Percentiles rank a stretch among this genome's conserved stretches.
Conservation (phyloP, 345 rosid species). For the Cochlearia excelsa region DNA sequence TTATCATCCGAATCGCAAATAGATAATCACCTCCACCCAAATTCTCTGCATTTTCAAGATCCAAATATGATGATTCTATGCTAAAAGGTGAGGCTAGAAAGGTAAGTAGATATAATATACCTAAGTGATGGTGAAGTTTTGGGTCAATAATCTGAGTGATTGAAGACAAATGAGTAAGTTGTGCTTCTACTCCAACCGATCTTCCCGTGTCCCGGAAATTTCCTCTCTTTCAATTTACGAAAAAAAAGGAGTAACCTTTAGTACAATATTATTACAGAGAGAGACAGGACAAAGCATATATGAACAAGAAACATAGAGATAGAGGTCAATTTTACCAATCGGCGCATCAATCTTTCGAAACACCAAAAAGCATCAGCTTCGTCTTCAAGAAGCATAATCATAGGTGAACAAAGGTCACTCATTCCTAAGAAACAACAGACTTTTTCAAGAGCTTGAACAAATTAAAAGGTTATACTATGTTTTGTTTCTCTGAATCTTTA, state of each 20-base stretch:
- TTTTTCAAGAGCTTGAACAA: too few species aligned
- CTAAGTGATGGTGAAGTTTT: slow-evolving; percentile 93
- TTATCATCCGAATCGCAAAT: slow-evolving; percentile 93
- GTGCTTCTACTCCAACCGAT: slow-evolving; percentile 92
- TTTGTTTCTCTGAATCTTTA: neutral
- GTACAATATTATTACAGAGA: too few species aligned
- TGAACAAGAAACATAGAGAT: slow-evolving; percentile 8
- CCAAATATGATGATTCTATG: neutral
- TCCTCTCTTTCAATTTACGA: slow-evolving; percentile 56
- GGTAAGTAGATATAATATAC: slow-evolving; percentile 35
- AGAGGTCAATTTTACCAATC: slow-evolving; percentile 58
- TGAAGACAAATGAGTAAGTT: slow-evolving; percentile 76
- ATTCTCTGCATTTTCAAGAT: slow-evolving; percentile 49
- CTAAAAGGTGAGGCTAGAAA: neutral
- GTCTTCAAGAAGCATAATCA: slow-evolving; percentile 86
- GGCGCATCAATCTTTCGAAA: slow-evolving; percentile 94
- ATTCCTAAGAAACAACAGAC: slow-evolving; percentile 48
- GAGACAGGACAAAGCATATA: neutral
- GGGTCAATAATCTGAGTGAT: slow-evolving; percentile 93
- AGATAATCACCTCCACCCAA: slow-evolving; percentile 96
- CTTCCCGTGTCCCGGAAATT: slow-evolving; percentile 87
- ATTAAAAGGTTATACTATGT: too few species aligned
- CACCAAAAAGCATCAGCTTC: slow-evolving; percentile 99
- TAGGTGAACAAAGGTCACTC: slow-evolving; percentile 99
- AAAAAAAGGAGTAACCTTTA: neutral